Evolutionary conservation across 2,329 filamentous ascomycete species (phyloP).

Genomic region (Fusarium devonianum): DNA sequence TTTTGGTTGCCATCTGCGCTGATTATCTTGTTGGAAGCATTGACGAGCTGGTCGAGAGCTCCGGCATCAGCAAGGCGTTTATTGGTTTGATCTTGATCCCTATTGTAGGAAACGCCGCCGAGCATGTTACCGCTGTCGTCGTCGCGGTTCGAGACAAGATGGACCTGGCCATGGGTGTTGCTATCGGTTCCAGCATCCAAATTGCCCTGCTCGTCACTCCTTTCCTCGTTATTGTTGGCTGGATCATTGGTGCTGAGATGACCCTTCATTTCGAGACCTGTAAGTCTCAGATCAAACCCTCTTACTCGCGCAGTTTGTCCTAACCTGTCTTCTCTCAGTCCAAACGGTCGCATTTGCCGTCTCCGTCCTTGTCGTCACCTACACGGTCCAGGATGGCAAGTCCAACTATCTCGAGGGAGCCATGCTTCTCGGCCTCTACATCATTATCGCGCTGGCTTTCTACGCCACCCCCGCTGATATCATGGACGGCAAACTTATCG

Average conservation of each 20-base stretch:
- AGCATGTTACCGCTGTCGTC: conserved; percentile 82
- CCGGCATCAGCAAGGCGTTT: conserved; percentile 79
- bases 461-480: conserved; percentile 61
- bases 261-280: conserved; percentile 78
- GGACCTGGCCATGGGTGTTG: conserved; percentile 77
- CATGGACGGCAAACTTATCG: conserved; percentile 47
- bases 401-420: conserved; percentile 85
- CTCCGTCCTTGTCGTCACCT: conserved; percentile 77
- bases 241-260: conserved; percentile 77
- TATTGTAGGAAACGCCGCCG: conserved; percentile 81
- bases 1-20: conserved; percentile 76
- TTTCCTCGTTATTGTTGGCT: conserved; percentile 80
- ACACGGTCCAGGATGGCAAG: conserved; percentile 80
- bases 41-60: conserved; percentile 72
- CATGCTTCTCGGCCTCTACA: conserved; percentile 65
- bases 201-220: conserved; percentile 84
- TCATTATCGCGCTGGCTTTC: conserved; percentile 68
- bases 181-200: conserved; percentile 82
- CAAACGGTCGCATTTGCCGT: conserved; percentile 81
- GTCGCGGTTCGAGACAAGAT: conserved; percentile 81
- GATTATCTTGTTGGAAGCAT: conserved; percentile 82
- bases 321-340: conserved; percentile 51
- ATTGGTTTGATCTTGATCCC: conserved; percentile 82
- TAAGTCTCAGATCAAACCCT: conserved; percentile 37
- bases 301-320: neutral